Evolutionary conservation across 225 moss, liverwort and hornwort genomes (phyloP), one percentile per base, ranked within the genome.

Genomic region (Pleurozium schreberi): DNA sequence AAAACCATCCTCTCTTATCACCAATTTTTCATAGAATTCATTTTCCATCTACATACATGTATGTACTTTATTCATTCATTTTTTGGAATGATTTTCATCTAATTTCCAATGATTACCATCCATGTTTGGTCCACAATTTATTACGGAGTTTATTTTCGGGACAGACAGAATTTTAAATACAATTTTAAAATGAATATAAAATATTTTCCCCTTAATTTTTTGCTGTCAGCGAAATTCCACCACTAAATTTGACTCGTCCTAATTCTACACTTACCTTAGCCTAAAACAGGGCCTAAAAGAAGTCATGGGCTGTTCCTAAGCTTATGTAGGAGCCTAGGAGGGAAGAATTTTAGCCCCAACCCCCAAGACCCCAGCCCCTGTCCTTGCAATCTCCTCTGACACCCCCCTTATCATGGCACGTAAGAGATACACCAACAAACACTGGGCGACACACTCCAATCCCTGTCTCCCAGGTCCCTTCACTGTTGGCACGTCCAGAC

Each of bases 1-100:
- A 38, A 53, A 0, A n/a, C 9, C 25, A 77, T 55, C 2, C n/a
- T n/a, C n/a, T n/a, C n/a, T 5, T 53, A 25, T 23, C 2, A 0
- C 15, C 38, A 38, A 10, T 26, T 78, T 77, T 36, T 17, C 15
- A 10, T 7, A n/a, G 26, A 26, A 10, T n/a, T 78, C 17, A n/a
- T 57, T 57, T 78, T 57, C 26, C n/a, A n/a, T 26, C 17, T 10
- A 17, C 16, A 38, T 11, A 1, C 15, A 14, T 25, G 17, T 11
- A 2, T 0, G 1, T 25, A 23, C 5, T 57, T 17, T 18, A 10
- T 2, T 40, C 58, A 18, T 58, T n/a, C 6, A 11, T n/a, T n/a
- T 40, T 4, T 1, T 18, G 17, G 1, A 27, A 40, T 1, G 7
- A 38, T 40, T n/a, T 27, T n/a, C 11, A 58, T 40, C 18, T 80